Evolutionary conservation across 208 protist genomes (phyloP).

Genomic region (Trypanosoma caninum): DNA sequence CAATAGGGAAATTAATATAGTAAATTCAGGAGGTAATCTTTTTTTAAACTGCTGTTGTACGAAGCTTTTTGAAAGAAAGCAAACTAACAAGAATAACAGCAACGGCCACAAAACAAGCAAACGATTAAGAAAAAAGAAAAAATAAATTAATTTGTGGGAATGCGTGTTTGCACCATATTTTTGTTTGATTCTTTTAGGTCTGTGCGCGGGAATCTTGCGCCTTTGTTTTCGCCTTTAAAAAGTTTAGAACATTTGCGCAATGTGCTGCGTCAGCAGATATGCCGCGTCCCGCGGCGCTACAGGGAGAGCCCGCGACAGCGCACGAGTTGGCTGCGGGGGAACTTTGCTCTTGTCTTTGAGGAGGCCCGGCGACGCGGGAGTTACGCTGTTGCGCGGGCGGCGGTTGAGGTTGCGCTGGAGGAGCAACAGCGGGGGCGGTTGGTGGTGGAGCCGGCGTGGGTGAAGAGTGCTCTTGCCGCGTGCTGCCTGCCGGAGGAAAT

Average conservation of each 20-base stretch:
- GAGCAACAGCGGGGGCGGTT: slow-evolving; percentile 23
- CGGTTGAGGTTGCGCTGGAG: slow-evolving; percentile 39
- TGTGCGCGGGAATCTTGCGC: slow-evolving; percentile 30
- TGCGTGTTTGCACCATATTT: slow-evolving; percentile 10
- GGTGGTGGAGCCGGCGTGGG: slow-evolving; percentile 51
- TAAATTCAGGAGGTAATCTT: too few relatives aligned
- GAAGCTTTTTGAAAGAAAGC: not conserved
- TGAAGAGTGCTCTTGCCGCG: slow-evolving; percentile 59
- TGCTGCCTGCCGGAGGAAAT: slow-evolving; percentile 48
- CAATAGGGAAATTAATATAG: too few relatives aligned
- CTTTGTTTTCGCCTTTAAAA: slow-evolving; percentile 43
- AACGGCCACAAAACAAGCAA: not conserved
- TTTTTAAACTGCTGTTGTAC: not conserved
- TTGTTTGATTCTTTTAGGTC: slow-evolving; percentile 58
- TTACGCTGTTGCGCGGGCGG: slow-evolving; percentile 37
- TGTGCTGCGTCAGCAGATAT: slow-evolving; percentile 38
- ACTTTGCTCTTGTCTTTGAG: slow-evolving; percentile 54
- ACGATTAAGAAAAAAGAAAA: slow-evolving; percentile 5
- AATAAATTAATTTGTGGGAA: not conserved
- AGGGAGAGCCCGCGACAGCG: slow-evolving; percentile 33
- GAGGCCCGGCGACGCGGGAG: slow-evolving; percentile 49
- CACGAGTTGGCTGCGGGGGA: slow-evolving; percentile 45
- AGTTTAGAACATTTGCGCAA: slow-evolving; percentile 29
- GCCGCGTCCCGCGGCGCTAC: slow-evolving; percentile 7
- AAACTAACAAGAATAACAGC: not conserved